phyloP scores from a whole-genome alignment of 2,329 filamentous ascomycete species.

The Trichoderma sp. region DNA sequence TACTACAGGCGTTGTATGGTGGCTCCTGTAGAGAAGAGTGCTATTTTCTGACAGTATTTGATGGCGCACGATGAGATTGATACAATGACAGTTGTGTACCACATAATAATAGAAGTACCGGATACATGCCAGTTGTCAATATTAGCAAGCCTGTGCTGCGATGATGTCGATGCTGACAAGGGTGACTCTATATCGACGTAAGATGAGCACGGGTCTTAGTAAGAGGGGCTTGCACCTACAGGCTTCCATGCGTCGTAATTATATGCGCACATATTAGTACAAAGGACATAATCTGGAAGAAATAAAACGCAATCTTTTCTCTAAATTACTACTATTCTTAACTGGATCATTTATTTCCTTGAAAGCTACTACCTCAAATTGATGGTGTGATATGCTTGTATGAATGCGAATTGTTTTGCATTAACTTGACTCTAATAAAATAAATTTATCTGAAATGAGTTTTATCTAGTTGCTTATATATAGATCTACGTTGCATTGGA shows the following conservation, averaged over 20 bases:
- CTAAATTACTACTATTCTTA: too few relatives aligned
- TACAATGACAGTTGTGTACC: background rate
- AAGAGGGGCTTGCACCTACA: background rate
- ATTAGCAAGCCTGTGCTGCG: background rate
- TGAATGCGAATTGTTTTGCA: too few relatives aligned
- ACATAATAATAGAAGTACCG: background rate
- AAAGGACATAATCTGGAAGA: too few relatives aligned
- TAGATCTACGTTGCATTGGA: too few relatives aligned
- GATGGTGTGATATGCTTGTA: too few relatives aligned
- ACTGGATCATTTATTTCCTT: too few relatives aligned
- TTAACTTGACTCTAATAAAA: too few relatives aligned
- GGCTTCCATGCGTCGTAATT: background rate
- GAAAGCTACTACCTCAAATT: too few relatives aligned
- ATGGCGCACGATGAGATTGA: background rate
- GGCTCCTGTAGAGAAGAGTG: background rate
- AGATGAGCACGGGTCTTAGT: background rate
- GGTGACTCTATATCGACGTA: background rate
- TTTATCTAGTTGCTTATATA: too few relatives aligned
- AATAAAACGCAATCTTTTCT: too few relatives aligned
- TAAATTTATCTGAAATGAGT: too few relatives aligned
- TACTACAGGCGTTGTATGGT: background rate
- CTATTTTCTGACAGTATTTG: background rate
- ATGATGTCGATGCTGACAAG: conserved; percentile 4
- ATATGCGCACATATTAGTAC: background rate
- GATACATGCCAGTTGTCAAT: background rate